These are phyloP conservation scores for Ophiostoma novo-ulmi DNA, from an alignment of 2,329 filamentous ascomycete species.

Conservation along the genomic window DNA sequence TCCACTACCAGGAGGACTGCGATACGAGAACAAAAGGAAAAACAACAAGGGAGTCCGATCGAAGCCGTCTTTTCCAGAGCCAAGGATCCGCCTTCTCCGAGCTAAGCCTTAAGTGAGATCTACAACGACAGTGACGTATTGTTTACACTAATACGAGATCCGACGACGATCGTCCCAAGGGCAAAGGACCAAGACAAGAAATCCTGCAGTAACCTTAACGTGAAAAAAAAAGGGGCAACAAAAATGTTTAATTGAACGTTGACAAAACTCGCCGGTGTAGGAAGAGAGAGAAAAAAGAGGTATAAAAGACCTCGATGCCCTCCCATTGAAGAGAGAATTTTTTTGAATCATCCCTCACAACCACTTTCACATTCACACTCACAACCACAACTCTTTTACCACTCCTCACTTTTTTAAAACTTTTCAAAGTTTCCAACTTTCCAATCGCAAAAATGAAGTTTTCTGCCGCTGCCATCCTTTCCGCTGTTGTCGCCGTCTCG, in stretches of 20 bases:
- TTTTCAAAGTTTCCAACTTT: not conserved
- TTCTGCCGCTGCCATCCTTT: not conserved
- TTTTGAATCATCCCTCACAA: not conserved
- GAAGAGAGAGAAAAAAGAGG: not conserved
- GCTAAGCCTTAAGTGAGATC: constrained; percentile 2
- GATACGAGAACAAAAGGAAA: not conserved
- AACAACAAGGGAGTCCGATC: not conserved
- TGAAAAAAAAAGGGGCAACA: not conserved
- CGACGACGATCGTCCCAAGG: constrained; percentile 2
- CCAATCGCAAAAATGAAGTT: constrained; percentile 8
- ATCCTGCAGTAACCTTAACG: not conserved
- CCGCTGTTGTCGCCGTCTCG: constrained; percentile 13
- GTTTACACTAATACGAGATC: not conserved
- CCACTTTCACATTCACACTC: not conserved
- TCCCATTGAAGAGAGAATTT: not conserved
- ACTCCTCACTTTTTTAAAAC: not conserved
- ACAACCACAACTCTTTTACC: too few relatives aligned
- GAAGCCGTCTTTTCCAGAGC: not conserved
- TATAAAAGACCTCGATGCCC: not conserved
- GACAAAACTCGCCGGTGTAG: not conserved
- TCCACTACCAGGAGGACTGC: not conserved
- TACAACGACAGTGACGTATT: constrained; percentile 1
- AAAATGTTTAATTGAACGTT: not conserved
- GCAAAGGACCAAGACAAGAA: not conserved
- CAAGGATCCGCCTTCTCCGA: not conserved